A percentile compares a stretch with the other conserved stretches of the same genome.
Conservation (phyloP, 2,329 filamentous ascomycete genomes). For the Diaporthe batatas region DNA sequence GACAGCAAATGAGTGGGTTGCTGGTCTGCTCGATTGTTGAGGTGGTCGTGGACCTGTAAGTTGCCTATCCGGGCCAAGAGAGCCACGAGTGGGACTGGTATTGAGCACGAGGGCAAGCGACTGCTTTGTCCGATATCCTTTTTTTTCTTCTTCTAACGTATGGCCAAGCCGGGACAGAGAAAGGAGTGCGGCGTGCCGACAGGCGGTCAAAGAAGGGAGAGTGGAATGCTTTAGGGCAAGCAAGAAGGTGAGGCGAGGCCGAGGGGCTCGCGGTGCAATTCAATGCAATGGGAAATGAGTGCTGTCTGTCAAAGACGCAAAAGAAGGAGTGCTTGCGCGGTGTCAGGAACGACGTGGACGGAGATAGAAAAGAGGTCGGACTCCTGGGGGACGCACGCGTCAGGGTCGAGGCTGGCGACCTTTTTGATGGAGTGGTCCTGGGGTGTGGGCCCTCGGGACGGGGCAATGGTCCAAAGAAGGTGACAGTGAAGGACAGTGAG, state of each 20-base stretch:
- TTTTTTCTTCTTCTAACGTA: not conserved
- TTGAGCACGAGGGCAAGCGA: not conserved
- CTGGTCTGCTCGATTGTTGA: not conserved
- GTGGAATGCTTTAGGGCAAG: conserved; percentile 25
- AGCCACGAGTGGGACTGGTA: conserved; percentile 1
- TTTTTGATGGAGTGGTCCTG: conserved; percentile 32
- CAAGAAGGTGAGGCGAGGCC: not conserved
- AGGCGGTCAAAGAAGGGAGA: conserved; percentile 34
- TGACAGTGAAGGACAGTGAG: no score
- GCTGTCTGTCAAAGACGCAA: conserved; percentile 68
- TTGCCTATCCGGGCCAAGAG: conserved; percentile 5
- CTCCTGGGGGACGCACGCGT: conserved; percentile 5
- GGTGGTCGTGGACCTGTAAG: conserved; percentile 13
- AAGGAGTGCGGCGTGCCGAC: conserved; percentile 39
- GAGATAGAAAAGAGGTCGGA: conserved; percentile 13
- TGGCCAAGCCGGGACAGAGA: conserved; percentile 13
- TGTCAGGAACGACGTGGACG: conserved; percentile 14
- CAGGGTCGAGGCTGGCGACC: conserved; percentile 41
- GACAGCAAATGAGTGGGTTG: conserved; percentile 1
- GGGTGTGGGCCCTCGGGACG: conserved; percentile 11
- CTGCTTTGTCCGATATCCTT: conserved; percentile 35
- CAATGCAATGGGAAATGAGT: conserved; percentile 35
- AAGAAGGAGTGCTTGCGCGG: conserved; percentile 46
- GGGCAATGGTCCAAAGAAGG: conserved; percentile 7
- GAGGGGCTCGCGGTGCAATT: not conserved